These are phyloP conservation scores for Colletotrichum australisinense DNA, from an alignment of 2,329 filamentous ascomycete species.

Conservation along the genomic window DNA sequence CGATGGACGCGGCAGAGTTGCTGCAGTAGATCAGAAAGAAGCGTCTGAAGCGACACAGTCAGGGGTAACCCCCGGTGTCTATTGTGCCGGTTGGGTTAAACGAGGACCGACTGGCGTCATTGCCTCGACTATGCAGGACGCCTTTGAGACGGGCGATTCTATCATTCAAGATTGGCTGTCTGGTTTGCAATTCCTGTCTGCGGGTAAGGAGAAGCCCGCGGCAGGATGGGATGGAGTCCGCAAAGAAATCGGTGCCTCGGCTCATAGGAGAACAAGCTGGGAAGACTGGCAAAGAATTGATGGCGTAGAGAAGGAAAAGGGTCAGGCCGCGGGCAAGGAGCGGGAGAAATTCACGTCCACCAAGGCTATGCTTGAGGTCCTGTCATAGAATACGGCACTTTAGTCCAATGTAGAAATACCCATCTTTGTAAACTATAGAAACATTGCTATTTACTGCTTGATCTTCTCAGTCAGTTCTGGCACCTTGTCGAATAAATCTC, in stretches of 20 bases:
- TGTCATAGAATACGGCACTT: slow-evolving; percentile 52
- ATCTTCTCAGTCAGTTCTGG: slow-evolving; percentile 97
- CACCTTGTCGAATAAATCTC: slow-evolving; percentile 94
- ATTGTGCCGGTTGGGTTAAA: slow-evolving; percentile 98
- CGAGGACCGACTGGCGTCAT: slow-evolving; percentile 95
- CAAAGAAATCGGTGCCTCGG: slow-evolving; percentile 65
- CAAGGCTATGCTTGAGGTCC: slow-evolving; percentile 64
- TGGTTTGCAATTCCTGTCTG: slow-evolving; percentile 52
- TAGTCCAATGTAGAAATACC: not conserved
- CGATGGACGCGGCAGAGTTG: slow-evolving; percentile 81
- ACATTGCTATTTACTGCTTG: slow-evolving; percentile 56
- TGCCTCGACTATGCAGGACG: slow-evolving; percentile 94
- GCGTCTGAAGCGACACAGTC: slow-evolving; percentile 48
- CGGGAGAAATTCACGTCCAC: slow-evolving; percentile 76
- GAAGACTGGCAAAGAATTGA: slow-evolving; percentile 88
- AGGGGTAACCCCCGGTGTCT: slow-evolving; percentile 75
- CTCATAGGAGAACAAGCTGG: slow-evolving; percentile 77
- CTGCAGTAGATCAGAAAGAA: slow-evolving; percentile 48
- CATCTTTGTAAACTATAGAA: not conserved
- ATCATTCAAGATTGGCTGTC: slow-evolving; percentile 81
- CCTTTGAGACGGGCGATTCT: slow-evolving; percentile 87
- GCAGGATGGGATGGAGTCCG: slow-evolving; percentile 83
- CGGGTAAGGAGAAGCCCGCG: slow-evolving; percentile 22
- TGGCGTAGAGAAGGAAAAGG: slow-evolving; percentile 76
- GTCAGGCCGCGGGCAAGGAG: slow-evolving; percentile 76